Evolutionary conservation across 768 basidiomycete species (phyloP).

Genomic region (Xerocomellus chrysenteron): DNA sequence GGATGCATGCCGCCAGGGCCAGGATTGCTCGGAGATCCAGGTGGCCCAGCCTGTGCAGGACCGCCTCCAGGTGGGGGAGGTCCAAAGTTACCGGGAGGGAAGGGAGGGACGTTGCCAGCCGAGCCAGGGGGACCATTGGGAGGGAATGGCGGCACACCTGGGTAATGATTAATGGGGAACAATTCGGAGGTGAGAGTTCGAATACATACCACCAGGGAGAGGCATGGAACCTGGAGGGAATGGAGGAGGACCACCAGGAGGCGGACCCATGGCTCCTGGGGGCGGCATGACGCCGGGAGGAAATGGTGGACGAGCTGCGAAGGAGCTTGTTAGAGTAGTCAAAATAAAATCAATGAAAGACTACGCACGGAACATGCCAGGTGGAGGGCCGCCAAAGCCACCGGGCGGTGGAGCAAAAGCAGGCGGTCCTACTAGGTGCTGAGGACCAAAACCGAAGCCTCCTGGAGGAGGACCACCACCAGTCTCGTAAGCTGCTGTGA

Average conservation of each 20-base stretch:
- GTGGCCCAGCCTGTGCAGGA: conserved; percentile 45
- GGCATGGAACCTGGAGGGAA: conserved; percentile 64
- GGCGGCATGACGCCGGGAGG: conserved; percentile 56
- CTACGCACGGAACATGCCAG: conserved; percentile 20
- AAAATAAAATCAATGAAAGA: neutral
- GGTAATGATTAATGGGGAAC: conserved; percentile 3
- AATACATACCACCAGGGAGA: conserved; percentile 48
- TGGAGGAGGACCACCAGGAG: conserved; percentile 63
- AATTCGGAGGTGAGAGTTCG: neutral
- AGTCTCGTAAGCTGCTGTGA: conserved; percentile 89
- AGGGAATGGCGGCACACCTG: conserved; percentile 53
- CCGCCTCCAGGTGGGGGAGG: conserved; percentile 40
- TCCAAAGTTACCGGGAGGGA: conserved; percentile 34
- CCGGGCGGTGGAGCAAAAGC: conserved; percentile 54
- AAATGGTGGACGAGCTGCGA: conserved; percentile 64
- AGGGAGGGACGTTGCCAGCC: conserved; percentile 31
- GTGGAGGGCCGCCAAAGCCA: conserved; percentile 55
- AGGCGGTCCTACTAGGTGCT: conserved; percentile 62
- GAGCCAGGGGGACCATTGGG: conserved; percentile 37
- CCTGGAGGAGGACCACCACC: conserved; percentile 84
- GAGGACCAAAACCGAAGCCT: conserved; percentile 84
- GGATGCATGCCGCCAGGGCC: conserved; percentile 80
- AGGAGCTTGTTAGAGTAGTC: conserved; percentile 8
- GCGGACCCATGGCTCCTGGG: conserved; percentile 49
- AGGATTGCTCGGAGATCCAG: conserved; percentile 34